phyloP scores from a whole-genome alignment of 2,329 filamentous ascomycete genomes.

The Venturia asperata region DNA sequence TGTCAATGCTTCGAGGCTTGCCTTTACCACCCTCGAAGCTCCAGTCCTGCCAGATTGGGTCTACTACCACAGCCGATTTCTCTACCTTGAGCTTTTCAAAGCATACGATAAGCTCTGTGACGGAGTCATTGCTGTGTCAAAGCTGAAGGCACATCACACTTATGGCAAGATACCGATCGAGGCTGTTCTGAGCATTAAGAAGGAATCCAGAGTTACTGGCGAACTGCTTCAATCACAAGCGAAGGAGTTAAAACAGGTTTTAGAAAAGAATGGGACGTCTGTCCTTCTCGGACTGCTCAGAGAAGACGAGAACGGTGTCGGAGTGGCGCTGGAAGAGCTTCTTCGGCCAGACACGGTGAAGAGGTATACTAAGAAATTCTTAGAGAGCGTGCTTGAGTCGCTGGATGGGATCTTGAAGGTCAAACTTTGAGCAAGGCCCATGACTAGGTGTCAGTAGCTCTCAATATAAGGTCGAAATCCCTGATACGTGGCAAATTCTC shows the following conservation, averaged over 20 bases:
- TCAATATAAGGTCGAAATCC: not conserved
- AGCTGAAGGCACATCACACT: slow-evolving; percentile 16
- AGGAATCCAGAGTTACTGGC: slow-evolving; percentile 7
- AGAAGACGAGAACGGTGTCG: slow-evolving; percentile 21
- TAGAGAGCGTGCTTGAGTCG: slow-evolving; percentile 29
- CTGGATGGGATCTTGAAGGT: slow-evolving; percentile 30
- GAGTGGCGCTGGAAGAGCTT: slow-evolving; percentile 24
- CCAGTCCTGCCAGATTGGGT: slow-evolving; percentile 5
- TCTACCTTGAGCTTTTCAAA: slow-evolving; percentile 15
- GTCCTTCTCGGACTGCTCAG: slow-evolving; percentile 23
- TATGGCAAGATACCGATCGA: slow-evolving; percentile 13
- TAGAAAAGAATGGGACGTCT: slow-evolving; percentile 26
- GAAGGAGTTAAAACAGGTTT: slow-evolving; percentile 21
- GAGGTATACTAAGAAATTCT: slow-evolving; percentile 28
- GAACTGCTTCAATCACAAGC: slow-evolving; percentile 15
- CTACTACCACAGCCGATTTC: slow-evolving; percentile 13
- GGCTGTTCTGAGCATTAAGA: slow-evolving; percentile 13
- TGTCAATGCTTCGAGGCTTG: slow-evolving; percentile 7
- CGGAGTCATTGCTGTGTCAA: slow-evolving; percentile 7
- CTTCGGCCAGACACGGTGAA: slow-evolving; percentile 26
- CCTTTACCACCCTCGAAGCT: not conserved
- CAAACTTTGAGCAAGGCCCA: slow-evolving; percentile 21
- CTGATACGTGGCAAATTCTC: not conserved
- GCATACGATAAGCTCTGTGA: slow-evolving; percentile 2
- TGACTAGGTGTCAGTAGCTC: not conserved